These are phyloP conservation scores for Kwoniella mangroviensis DNA, from an alignment of 768 basidiomycete species.

Conservation along the genomic window DNA sequence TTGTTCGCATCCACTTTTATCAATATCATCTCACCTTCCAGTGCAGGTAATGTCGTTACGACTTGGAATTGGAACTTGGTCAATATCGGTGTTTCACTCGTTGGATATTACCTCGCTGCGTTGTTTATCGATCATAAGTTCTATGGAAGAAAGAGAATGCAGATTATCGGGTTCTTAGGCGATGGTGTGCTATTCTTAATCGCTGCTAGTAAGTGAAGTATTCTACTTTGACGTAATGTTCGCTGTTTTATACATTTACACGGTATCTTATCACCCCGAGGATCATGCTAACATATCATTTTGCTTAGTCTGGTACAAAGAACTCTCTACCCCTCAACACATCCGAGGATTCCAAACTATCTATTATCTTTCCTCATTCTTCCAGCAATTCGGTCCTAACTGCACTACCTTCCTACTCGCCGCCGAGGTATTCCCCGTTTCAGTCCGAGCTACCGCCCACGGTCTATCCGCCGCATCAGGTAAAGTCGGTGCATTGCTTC, in stretches of 20 bases:
- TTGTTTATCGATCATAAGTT: constrained; percentile 60
- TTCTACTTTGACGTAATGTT: no score
- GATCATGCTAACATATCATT: neutral
- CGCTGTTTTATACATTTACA: no score
- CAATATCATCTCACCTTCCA: constrained; percentile 57
- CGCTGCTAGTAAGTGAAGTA: constrained; percentile 36
- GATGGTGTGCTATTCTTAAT: constrained; percentile 57
- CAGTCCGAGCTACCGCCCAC: constrained; percentile 60
- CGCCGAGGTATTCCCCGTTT: constrained; percentile 60
- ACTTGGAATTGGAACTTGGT: constrained; percentile 60
- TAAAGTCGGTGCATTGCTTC: constrained; percentile 59
- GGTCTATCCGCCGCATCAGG: constrained; percentile 57
- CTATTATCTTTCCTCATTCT: constrained; percentile 58
- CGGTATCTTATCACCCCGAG: no score
- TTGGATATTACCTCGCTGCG: constrained; percentile 59
- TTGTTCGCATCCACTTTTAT: constrained; percentile 59
- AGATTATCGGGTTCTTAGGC: constrained; percentile 57
- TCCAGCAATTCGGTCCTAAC: constrained; percentile 58
- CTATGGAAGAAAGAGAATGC: constrained; percentile 57
- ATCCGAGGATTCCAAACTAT: constrained; percentile 59
- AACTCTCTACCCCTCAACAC: constrained; percentile 47
- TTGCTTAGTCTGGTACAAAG: constrained; percentile 51
- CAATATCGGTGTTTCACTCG: constrained; percentile 58
- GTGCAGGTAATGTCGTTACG: constrained; percentile 55
- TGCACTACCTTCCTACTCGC: constrained; percentile 60